Conservation (phyloP, 1,284 basidiomycete species). For the Rugiboletus extremiorientalis region DNA sequence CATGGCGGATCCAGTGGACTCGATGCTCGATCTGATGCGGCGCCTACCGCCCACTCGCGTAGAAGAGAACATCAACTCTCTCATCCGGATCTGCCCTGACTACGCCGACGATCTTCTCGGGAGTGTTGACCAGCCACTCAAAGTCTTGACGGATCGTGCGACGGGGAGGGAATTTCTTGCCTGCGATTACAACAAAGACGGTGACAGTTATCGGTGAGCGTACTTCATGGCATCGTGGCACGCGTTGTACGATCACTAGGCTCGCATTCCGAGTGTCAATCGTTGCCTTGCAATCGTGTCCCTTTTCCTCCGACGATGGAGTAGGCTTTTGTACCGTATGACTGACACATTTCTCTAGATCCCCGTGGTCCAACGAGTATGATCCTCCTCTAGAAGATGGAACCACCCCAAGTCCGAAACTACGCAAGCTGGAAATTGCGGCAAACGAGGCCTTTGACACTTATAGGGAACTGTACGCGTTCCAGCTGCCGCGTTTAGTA, state of each 20-base stretch:
- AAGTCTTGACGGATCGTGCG: constrained; percentile 75
- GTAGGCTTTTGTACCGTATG: neutral
- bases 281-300: neutral
- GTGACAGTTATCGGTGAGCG: constrained; percentile 86
- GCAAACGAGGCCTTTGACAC: constrained; percentile 98
- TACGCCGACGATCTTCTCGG: constrained; percentile 94
- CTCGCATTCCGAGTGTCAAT: too few species aligned
- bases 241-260: neutral
- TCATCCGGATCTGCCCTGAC: constrained; percentile 88
- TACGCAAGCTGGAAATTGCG: constrained; percentile 89
- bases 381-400: constrained; percentile 87
- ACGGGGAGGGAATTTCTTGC: constrained; percentile 89
- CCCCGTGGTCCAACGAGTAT: constrained; percentile 97
- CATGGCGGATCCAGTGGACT: constrained; percentile 80
- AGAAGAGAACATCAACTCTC: constrained; percentile 83
- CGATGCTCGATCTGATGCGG: constrained; percentile 94
- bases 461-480: constrained; percentile 89
- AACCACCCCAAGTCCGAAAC: constrained; percentile 78
- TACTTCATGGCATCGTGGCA: neutral
- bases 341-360: constrained; percentile 49
- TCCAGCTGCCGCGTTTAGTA: neutral
- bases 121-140: constrained; percentile 94
- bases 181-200: constrained; percentile 98
- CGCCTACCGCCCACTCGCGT: constrained; percentile 92
- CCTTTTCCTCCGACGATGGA: neutral